Conservation (phyloP, 176 grass and related monocot species). For the Eremochloa ophiuroides region DNA sequence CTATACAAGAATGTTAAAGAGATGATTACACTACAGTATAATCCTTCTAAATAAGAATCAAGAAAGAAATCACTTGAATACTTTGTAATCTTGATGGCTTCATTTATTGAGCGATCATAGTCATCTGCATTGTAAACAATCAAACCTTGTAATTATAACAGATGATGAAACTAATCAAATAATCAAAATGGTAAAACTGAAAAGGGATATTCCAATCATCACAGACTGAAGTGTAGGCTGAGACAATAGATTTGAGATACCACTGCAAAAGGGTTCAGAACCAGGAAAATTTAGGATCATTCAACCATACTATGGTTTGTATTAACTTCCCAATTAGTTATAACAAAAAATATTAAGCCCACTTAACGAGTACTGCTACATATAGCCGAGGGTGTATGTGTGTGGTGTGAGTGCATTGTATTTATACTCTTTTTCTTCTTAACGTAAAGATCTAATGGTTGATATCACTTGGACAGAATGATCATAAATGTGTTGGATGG, state of each 20-base stretch:
- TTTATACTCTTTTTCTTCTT: too few species aligned
- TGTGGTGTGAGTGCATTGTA: too few species aligned
- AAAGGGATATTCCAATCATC: constrained; percentile 8
- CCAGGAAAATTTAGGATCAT: background rate
- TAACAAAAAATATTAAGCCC: constrained; percentile 11
- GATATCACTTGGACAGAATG: background rate
- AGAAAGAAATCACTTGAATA: constrained; percentile 48
- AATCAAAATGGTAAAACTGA: background rate
- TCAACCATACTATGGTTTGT: background rate
- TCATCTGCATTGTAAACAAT: constrained; percentile 75
- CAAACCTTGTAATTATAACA: constrained; percentile 23
- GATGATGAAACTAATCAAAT: background rate
- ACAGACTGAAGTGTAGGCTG: background rate
- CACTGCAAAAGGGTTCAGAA: background rate
- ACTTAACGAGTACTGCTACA: background rate
- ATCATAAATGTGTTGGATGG: background rate
- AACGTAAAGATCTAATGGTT: background rate
- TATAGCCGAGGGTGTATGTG: too few species aligned
- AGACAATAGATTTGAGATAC: background rate
- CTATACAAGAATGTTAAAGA: constrained; percentile 37
- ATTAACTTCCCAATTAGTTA: background rate
- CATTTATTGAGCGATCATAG: constrained; percentile 96
- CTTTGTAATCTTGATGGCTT: constrained; percentile 99
- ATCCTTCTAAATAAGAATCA: background rate
- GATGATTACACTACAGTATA: constrained; percentile 21